Evolutionary conservation across 2,329 filamentous ascomycete genomes (phyloP), one percentile per base, ranked within the genome.

Genomic region (Scolecobasidium constrictum): DNA sequence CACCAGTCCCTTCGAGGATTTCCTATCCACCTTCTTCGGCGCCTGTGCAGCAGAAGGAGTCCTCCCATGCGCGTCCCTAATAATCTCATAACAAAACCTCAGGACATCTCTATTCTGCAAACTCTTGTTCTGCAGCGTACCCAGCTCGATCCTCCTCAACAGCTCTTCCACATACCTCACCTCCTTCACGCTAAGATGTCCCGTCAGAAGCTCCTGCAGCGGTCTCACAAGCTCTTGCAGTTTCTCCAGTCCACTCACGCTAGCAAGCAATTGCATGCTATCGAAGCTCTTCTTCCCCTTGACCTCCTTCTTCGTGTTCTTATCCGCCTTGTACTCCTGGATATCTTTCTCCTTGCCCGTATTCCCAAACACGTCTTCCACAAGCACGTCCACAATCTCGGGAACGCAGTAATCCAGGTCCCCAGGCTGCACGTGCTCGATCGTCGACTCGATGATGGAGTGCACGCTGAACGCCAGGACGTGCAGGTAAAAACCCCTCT

Each of bases 201-300:
- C 86, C 43, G 81, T 72, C 28, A 98, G 66, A 16, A 98, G 69
- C 5, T 78, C 71, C 53, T 85, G 83, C 37, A 96, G 68, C 1
- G 92, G 93, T 42, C 72, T 72, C 40, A 95, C 72, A 3, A 98
- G 75, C 39, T 81, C 76, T 38, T 81, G 78, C 4, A 96, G 72
- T 44, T 80, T 77, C 40, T 65, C 69, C 18, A 95, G 70, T 1
- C 87, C 90, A 2, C 86, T 81, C 38, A 81, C 87, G 55, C 81
- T 85, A 19, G 92, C 83, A 49, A 96, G 72, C 13, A 96, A 70
- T 60, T 96, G 90, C 81, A 96, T 93, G 0, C 92, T 94, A 57
- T 98, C 93, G 55, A 88, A 94, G 57, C 88, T 95, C 69, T 96
- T 98, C 69, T 85, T 95, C 61, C 85, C 92, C 68, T 94, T 96